phyloP scores from a whole-genome alignment of 768 basidiomycete species.

The Hortiboletus campestris region DNA sequence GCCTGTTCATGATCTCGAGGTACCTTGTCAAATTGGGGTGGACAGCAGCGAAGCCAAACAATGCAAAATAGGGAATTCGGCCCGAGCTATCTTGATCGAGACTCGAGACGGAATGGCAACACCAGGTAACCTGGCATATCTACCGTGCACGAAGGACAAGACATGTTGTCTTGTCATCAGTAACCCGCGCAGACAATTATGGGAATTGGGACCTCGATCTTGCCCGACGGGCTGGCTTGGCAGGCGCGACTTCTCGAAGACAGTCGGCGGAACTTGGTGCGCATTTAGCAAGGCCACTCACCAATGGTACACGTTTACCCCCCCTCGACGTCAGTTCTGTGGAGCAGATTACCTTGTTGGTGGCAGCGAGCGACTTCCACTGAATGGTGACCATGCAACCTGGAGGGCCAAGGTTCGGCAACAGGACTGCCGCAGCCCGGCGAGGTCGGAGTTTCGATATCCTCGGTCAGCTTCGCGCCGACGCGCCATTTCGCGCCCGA shows the following conservation, averaged over 20 bases:
- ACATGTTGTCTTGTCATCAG: too few relatives aligned
- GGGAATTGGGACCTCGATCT: not conserved
- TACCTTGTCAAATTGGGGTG: not conserved
- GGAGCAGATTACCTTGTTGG: not conserved
- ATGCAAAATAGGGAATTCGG: not conserved
- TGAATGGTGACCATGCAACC: too few relatives aligned
- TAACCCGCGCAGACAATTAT: not conserved
- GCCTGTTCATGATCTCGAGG: not conserved
- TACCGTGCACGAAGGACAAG: not conserved
- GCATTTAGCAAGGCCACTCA: not conserved
- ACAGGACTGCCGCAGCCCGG: not conserved
- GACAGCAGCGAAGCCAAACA: not conserved
- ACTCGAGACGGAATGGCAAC: not conserved
- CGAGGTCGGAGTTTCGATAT: constrained; percentile 1
- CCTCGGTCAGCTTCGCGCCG: not conserved
- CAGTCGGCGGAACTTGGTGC: not conserved
- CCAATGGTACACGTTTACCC: not conserved
- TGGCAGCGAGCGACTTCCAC: not conserved
- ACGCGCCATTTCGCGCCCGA: too few relatives aligned
- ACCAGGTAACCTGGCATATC: constrained; percentile 6
- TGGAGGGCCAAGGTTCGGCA: not conserved
- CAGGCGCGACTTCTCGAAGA: too few relatives aligned
- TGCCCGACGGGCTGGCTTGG: not conserved
- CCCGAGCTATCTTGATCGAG: constrained; percentile 1
- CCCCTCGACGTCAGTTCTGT: not conserved